Evolutionary conservation across 129 eudicot genomes (phyloP).

Genomic region (Lonicera japonica): DNA sequence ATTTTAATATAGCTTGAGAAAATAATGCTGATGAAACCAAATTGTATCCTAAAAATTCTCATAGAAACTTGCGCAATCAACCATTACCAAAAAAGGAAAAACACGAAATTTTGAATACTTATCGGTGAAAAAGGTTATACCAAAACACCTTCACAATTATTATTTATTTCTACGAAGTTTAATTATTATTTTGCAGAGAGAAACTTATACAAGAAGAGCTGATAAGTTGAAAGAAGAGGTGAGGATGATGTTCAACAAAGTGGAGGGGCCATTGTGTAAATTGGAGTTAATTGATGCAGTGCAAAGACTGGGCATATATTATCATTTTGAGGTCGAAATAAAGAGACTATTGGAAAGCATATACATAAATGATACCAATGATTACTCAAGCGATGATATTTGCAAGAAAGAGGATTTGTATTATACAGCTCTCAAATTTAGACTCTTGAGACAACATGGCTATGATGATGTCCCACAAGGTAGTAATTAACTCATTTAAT

Average conservation of each 20-base stretch:
- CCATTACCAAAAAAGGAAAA: too few species aligned
- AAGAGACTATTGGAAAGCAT: background rate
- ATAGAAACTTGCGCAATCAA: too few species aligned
- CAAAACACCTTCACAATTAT: too few species aligned
- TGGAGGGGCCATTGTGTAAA: background rate
- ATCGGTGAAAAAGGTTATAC: too few species aligned
- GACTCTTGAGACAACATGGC: conserved; percentile 15
- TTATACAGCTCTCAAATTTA: conserved; percentile 6
- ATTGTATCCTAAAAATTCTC: too few species aligned
- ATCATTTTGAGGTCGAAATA: background rate
- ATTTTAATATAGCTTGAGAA: too few species aligned
- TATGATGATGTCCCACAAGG: conserved; percentile 4
- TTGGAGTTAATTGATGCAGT: conserved; percentile 6
- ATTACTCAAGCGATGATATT: background rate
- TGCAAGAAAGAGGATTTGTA: background rate
- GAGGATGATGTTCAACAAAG: background rate
- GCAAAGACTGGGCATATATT: conserved; percentile 2
- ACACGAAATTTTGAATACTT: too few species aligned
- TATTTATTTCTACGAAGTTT: too few species aligned
- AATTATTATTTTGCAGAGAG: background rate
- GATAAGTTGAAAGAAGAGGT: background rate
- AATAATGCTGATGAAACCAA: too few species aligned
- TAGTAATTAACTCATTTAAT: background rate
- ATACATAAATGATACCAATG: background rate
- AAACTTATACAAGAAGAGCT: background rate